Base-by-base conservation (phyloP, 2,329 filamentous ascomycete genomes). In the Penicillium concentricum region DNA sequence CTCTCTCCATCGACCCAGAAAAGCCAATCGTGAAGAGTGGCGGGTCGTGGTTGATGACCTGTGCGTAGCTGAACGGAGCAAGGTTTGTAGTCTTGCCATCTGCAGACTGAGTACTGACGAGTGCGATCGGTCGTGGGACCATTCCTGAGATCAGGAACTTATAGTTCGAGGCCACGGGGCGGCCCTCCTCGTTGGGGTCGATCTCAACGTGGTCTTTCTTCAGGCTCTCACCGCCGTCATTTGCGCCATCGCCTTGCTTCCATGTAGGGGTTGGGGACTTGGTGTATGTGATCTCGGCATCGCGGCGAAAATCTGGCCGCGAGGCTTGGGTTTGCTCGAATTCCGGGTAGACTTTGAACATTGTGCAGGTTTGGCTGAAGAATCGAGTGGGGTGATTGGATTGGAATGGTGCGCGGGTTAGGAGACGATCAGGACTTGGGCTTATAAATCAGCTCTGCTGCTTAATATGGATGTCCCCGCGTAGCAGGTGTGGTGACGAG, bases 81-180 rank as follows among this genome's bases (percentile, higher is more conserved):
- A 97, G 81, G 75, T 97, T 97, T 16, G 84, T 85, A 28, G 76
- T 79, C 34, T 68, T 74, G 22, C 89, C 90, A 67, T 92, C 88
- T 38, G 77, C 77, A 2, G 78, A 81, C 35, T 79, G 72, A 1
- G 85, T 88, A 48, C 79, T 82, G 15, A 87, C 74, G 61, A 87
- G 85, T 1, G 84, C 85, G 44, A 97, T 88, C 13, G 93, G 93
- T 13, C 93, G 85, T 1, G 93, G 93, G 16, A 92, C 83, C 63
- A 97, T 85, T 61, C 85, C 86, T 18, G 86, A 90, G 74, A 97
- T 96, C 59, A 97, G 80, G 15, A 97, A 84, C 76, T 96, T 96
- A 83, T 97, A 97, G 81, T 97, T 97, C 77, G 84, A 86, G 1
- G 79, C 76, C 0, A 84, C 76, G 0, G 86, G 82, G 0, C 92